A percentile compares a stretch with the other conserved stretches of the same genome.
Evolutionary conservation across 2,329 filamentous ascomycete genomes (phyloP).

Genomic region (Monilinia laxa): DNA sequence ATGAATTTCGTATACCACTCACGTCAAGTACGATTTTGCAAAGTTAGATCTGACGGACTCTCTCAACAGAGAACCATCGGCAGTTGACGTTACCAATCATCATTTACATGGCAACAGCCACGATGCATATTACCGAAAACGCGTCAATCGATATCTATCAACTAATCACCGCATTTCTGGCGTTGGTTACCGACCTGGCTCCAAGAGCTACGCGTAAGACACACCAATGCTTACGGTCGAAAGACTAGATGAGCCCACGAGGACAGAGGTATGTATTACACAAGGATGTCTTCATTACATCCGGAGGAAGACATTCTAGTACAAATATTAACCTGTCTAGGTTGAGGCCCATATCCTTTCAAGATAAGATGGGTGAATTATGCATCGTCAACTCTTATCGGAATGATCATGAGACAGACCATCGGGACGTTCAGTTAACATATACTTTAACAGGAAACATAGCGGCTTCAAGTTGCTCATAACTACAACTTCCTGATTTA

Average conservation of each 20-base stretch:
- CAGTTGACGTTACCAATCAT: no score
- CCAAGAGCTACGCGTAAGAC: conserved; percentile 42
- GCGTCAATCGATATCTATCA: conserved; percentile 44
- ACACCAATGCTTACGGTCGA: conserved; percentile 44
- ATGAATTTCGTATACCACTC: not conserved
- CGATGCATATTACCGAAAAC: conserved; percentile 45
- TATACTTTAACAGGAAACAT: no score
- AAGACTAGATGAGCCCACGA: not conserved
- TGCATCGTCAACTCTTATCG: not conserved
- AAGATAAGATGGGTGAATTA: no score
- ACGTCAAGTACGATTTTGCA: not conserved
- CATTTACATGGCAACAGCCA: conserved; percentile 43
- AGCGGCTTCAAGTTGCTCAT: no score
- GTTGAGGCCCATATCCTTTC: no score
- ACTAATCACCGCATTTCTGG: conserved; percentile 43
- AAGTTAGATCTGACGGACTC: not conserved
- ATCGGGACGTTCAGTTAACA: no score
- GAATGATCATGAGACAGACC: no score
- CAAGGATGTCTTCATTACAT: not conserved
- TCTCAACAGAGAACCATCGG: not conserved
- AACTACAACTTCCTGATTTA: no score
- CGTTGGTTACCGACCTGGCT: conserved; percentile 40
- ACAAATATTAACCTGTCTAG: no score
- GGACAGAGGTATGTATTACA: not conserved
- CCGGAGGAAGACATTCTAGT: no score